Percentiles rank a stretch among this genome's conserved stretches.
Conservation (phyloP, 495 filamentous ascomycete genomes). For the Chaetomium tenue region DNA sequence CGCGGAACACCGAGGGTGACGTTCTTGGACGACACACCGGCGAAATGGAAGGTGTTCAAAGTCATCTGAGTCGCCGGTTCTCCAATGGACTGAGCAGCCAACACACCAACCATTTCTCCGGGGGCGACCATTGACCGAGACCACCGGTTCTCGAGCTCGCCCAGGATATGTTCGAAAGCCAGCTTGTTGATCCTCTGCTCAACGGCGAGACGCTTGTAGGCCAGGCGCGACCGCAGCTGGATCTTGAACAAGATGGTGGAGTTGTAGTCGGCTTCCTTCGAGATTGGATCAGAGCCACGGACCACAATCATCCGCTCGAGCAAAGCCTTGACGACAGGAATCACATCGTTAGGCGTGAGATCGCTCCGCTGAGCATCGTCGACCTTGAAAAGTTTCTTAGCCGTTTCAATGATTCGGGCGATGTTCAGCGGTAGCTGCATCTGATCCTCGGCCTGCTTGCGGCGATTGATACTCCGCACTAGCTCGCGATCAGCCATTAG, state of each 20-base stretch:
- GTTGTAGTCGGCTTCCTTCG: constrained; percentile 80
- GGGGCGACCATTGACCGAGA: constrained; percentile 74
- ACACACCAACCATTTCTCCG: constrained; percentile 97
- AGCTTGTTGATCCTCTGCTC: constrained; percentile 83
- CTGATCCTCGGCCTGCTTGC: constrained; percentile 62
- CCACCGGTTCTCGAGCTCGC: constrained; percentile 87
- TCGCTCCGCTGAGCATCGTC: constrained; percentile 81
- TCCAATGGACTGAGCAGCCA: constrained; percentile 97
- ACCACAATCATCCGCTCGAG: constrained; percentile 78
- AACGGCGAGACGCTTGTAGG: constrained; percentile 85
- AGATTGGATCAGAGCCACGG: constrained; percentile 77
- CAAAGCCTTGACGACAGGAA: constrained; percentile 73
- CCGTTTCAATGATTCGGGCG: constrained; percentile 82
- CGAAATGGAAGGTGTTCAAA: constrained; percentile 99
- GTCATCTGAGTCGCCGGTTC: constrained; percentile 99
- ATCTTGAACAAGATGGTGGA: constrained; percentile 89
- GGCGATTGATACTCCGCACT: constrained; percentile 58
- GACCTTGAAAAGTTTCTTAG: constrained; percentile 85
- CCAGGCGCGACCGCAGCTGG: constrained; percentile 81
- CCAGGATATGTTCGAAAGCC: constrained; percentile 88
- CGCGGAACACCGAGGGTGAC: constrained; percentile 97
- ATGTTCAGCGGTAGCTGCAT: constrained; percentile 93
- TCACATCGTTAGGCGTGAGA: constrained; percentile 82
- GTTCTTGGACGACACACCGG: constrained; percentile 99
- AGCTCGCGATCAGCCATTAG: constrained; percentile 71